Base-by-base conservation (phyloP, 306 rosid species). In the Sesbania bispinosa region DNA sequence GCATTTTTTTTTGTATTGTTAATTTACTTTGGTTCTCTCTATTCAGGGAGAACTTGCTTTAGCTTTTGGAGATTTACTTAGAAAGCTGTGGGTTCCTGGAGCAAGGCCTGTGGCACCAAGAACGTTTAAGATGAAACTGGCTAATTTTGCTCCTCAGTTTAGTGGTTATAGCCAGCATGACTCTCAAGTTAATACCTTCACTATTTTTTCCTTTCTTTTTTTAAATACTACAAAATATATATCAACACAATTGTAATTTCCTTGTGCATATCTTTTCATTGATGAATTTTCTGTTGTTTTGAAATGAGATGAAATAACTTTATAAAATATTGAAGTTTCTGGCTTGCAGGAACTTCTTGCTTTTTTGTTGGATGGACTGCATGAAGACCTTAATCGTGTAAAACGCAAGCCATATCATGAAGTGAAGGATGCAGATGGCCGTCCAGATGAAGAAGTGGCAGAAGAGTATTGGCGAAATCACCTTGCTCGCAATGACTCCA, bases 301-400 rank as follows among this genome's bases (percentile, higher is more conserved):
- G 67, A 62, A 8, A 30, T 62, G 43, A 9, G 38, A 21, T 58
- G 19, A 68, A 73, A 33, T 73, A 53, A 30, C 45, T 83, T 63
- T 51, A 69, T 67, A 58, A 68, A 71, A 62, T 46, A 52, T 45
- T 75, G 27, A 75, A 75, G 52, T 59, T 66, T 77, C 62, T 73
- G 27, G 30, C 47, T 57, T 85, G 67, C 85, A 92, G 98, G 98
- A 92, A 79, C 86, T 92, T 74, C 92, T 89, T 68, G 92, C 98
- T n/a, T 92, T 92, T 81, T 71, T 92, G 87, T 78, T 92, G 87
- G 95, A 89, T 79, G 98, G 98, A 41, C 80, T 92, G 45, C 96
- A 92, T 67, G 98, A 92, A 77, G 98, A 92, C 79, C 85, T 89
- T 75, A 92, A 92, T 75, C 92, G 96, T 50, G 95, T 88, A 33